Evolutionary conservation across 257 asterid species (phyloP).

Genomic region (Fraxinus pennsylvanica): DNA sequence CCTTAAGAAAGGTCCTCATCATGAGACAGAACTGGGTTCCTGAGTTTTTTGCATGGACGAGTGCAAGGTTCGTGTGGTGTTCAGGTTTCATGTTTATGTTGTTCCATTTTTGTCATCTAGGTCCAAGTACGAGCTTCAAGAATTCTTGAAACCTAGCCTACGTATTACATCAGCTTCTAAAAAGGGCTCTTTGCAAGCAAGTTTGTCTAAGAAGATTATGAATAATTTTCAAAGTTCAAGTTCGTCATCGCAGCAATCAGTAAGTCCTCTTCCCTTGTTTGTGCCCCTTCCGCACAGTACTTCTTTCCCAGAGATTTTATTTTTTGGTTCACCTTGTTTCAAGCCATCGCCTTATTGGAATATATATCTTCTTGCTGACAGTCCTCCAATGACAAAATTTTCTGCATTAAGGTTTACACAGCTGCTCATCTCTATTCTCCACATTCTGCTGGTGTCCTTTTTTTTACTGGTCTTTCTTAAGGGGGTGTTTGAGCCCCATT

Average conservation of each 20-base stretch:
- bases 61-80: not conserved
- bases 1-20: not conserved
- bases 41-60: not conserved
- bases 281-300: not conserved
- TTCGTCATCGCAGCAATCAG: conserved; percentile 56
- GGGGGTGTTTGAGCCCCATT: too few species aligned
- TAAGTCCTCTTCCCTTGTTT: conserved; percentile 35
- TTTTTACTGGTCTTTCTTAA: not conserved
- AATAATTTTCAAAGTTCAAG: conserved; percentile 67
- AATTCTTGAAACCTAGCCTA: conserved; percentile 91
- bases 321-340: not conserved
- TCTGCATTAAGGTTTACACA: not conserved
- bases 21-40: not conserved
- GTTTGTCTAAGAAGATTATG: conserved; percentile 66
- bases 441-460: not conserved
- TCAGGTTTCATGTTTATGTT: conserved; percentile 18
- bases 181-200: conserved; percentile 61
- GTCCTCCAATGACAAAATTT: not conserved
- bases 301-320: not conserved
- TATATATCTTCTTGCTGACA: not conserved
- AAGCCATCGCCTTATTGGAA: not conserved
- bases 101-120: conserved; percentile 37
- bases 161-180: conserved; percentile 68
- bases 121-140: conserved; percentile 91
- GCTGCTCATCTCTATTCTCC: not conserved